Percentiles rank a stretch among this genome's conserved stretches.
Conservation (phyloP, 371 early-diverging fungal species). For the Capillidium heterosporum region DNA sequence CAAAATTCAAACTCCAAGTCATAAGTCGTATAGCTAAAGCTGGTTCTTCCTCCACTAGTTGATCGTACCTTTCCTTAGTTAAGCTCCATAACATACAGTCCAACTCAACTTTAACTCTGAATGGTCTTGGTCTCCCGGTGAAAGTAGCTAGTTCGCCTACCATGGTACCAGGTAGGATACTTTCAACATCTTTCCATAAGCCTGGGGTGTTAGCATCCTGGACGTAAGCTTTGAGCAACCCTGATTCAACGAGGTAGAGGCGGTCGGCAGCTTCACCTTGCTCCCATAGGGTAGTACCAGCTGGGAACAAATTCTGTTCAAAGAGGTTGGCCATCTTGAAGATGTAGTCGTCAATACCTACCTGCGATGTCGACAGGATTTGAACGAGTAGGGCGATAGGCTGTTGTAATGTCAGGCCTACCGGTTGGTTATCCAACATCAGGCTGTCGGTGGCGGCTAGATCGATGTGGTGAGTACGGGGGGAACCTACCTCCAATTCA, state of each 20-base stretch:
- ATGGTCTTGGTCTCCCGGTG: constrained; percentile 13
- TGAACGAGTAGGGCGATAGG: constrained; percentile 2
- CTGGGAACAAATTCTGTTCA: constrained; percentile 21
- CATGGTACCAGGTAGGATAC: constrained; percentile 60
- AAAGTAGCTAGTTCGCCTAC: constrained; percentile 58
- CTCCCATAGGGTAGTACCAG: constrained; percentile 39
- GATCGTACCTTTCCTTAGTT: not conserved
- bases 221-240: constrained; percentile 41
- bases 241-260: constrained; percentile 57
- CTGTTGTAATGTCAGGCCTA: not conserved
- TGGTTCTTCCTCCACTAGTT: not conserved
- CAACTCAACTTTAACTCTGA: not conserved
- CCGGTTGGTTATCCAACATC: not conserved
- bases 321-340: constrained; percentile 24
- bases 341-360: not conserved
- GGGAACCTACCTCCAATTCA: not conserved
- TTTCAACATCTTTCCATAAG: constrained; percentile 23
- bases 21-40: not conserved
- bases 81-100: not conserved
- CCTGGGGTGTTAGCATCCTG: not conserved
- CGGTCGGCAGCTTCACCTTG: constrained; percentile 38
- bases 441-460: not conserved
- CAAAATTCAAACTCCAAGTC: not conserved
- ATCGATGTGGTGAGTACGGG: not conserved
- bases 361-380: not conserved